Base-by-base conservation (phyloP, 2,329 filamentous ascomycete genomes). In the Aphanoascus verrucosus region DNA sequence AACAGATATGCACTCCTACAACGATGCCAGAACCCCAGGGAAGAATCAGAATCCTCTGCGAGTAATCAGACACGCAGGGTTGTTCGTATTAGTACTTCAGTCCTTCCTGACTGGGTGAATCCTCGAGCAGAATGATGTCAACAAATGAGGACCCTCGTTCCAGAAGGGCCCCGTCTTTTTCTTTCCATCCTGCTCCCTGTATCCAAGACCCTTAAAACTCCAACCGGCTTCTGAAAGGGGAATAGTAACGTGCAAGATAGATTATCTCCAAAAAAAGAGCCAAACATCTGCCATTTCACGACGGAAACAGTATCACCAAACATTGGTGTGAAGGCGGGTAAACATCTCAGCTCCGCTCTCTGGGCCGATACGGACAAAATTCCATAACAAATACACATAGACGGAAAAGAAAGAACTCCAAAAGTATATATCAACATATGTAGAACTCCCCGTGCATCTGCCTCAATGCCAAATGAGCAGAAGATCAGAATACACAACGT, bases 401-500 rank as follows among this genome's bases (percentile, higher is more conserved):
- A 42, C 23, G 42, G 23, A 43, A 40, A 40, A 50, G 40, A 34
- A 20, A 50, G 17, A 19, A 15, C 43, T 11, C 23, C 32, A 43
- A 20, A 34, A 8, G 11, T 31, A 37, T 50, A 50, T 50, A 42
- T 34, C 17, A 43, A 50, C 48, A 50, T 43, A 14, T 40, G 28
- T 43, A 23, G n/a, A 43, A 49, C 40, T 50, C 40, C 46, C n/a
- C 11, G 6, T 23, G 23, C 17, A 31, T 40, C 11, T 31, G 19
- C 17, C 34, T 28, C n/a, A 11, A 31, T 15, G 15, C 12, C 46
- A 40, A 40, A 48, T 5, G 66, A 49, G 15, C n/a, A 15, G 12
- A 31, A 35, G n/a, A 28, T 20, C 8, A 35, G 31, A 45, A 35
- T 28, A 15, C 31, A 35, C 20, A 31, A 6, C 6, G 34, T 6